A percentile compares a stretch with the other conserved stretches of the same genome.
These are phyloP conservation scores for Hirsutella rhossiliensis DNA, from an alignment of 2,329 filamentous ascomycete genomes.

Conservation along the genomic window DNA sequence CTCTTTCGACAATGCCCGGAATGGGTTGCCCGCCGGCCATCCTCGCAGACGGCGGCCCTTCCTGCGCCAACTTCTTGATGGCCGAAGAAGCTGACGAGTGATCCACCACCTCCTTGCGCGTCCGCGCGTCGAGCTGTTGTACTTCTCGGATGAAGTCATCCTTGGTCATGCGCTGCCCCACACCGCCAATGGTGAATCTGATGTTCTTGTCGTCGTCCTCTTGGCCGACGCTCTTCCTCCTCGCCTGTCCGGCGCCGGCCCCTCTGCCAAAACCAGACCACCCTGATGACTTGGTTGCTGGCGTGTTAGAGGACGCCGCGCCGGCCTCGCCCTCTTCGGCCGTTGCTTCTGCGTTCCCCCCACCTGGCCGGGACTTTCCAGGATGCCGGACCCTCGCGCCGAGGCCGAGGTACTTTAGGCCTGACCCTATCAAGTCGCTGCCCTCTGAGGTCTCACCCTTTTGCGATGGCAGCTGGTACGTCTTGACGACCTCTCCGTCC, in stretches of 20 bases:
- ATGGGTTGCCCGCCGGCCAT: slow-evolving; percentile 4
- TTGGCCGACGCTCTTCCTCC: slow-evolving; percentile 29
- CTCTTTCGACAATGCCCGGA: slow-evolving; percentile 10
- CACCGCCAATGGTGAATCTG: slow-evolving; percentile 63
- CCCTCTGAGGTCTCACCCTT: slow-evolving; percentile 25
- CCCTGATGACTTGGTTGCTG: slow-evolving; percentile 29
- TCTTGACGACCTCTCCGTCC: slow-evolving; percentile 76
- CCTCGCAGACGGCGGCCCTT: slow-evolving; percentile 15
- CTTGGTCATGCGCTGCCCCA: slow-evolving; percentile 67
- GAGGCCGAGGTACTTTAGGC: slow-evolving; percentile 44
- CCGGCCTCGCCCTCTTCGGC: slow-evolving; percentile 19
- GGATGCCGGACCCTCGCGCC: slow-evolving; percentile 27
- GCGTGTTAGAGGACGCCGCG: slow-evolving; percentile 20
- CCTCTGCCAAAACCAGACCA: slow-evolving; percentile 35
- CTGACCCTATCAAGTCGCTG: slow-evolving; percentile 25
- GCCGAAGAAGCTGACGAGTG: slow-evolving; percentile 34
- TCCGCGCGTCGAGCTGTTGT: slow-evolving; percentile 56
- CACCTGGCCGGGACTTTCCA: slow-evolving; percentile 6
- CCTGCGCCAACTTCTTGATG: slow-evolving; percentile 37
- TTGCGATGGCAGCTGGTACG: slow-evolving; percentile 58
- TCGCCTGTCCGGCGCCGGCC: slow-evolving; percentile 22
- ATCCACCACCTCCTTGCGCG: slow-evolving; percentile 41
- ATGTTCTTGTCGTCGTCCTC: slow-evolving; percentile 58
- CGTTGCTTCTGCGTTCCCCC: slow-evolving; percentile 19
- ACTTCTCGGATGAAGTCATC: slow-evolving; percentile 69